Conservation (phyloP, 257 asterid genomes). For the Schizonepeta tenuifolia region DNA sequence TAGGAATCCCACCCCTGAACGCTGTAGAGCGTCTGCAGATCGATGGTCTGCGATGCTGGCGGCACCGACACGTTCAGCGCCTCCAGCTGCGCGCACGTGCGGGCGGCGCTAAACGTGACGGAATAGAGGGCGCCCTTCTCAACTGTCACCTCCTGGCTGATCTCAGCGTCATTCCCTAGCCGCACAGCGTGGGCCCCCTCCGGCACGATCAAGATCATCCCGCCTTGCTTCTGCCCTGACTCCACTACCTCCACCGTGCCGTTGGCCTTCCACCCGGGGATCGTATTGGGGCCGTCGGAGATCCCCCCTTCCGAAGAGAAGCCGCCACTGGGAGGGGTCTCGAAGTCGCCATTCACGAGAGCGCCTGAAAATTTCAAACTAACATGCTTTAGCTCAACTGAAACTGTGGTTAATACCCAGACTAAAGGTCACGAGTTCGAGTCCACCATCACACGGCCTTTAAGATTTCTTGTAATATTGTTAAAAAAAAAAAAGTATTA, state of each 20-base stretch:
- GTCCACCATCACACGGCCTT: too few relatives aligned
- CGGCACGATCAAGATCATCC: constrained; percentile 94
- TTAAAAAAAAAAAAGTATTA: too few relatives aligned
- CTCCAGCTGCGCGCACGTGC: constrained; percentile 98
- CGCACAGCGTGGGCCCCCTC: constrained; percentile 79
- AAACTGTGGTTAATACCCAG: too few relatives aligned
- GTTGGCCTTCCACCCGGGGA: constrained; percentile 83
- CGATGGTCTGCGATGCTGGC: constrained; percentile 87
- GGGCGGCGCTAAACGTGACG: constrained; percentile 92
- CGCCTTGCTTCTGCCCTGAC: constrained; percentile 91
- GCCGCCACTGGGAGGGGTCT: constrained; percentile 80
- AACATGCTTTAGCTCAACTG: neutral
- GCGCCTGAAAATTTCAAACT: constrained; percentile 19
- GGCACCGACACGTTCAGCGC: constrained; percentile 90
- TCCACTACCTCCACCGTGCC: constrained; percentile 85
- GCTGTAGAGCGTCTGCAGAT: constrained; percentile 84
- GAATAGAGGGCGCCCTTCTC: constrained; percentile 83
- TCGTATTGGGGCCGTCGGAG: constrained; percentile 54
- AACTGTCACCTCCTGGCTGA: constrained; percentile 71
- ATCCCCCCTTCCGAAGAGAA: constrained; percentile 49
- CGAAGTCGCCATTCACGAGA: constrained; percentile 87
- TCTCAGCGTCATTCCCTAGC: constrained; percentile 92
- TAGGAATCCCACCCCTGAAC: constrained; percentile 96
- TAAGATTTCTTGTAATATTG: too few relatives aligned
- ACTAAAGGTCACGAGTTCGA: too few relatives aligned